Conservation (phyloP, 2,329 filamentous ascomycete species). For the Trichoderma lentiforme region DNA sequence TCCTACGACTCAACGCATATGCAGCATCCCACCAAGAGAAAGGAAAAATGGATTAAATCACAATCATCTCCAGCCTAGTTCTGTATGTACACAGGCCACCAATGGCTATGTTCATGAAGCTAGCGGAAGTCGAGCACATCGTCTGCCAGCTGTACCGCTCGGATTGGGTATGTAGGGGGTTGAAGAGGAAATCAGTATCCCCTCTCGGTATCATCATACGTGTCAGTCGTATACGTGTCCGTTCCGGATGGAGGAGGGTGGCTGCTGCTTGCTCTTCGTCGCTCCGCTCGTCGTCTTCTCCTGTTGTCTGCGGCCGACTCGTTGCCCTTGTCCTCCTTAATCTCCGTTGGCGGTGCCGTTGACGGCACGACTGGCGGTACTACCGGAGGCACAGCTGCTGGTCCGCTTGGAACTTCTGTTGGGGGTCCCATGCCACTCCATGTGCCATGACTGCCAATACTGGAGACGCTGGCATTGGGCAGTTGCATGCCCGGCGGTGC, state of each 20-base stretch:
- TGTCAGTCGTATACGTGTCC: conserved; percentile 35
- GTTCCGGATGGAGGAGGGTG: conserved; percentile 21
- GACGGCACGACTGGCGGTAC: background rate
- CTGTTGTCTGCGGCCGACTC: conserved; percentile 46
- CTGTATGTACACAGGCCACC: conserved; percentile 9
- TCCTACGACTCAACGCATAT: conserved; percentile 18
- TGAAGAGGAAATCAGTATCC: conserved; percentile 21
- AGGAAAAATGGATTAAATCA: background rate
- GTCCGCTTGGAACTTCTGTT: background rate
- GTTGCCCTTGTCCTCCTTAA: conserved; percentile 27
- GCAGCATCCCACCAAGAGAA: conserved; percentile 11
- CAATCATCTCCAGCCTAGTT: background rate
- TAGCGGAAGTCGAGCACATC: background rate
- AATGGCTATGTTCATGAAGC: background rate
- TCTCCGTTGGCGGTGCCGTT: background rate
- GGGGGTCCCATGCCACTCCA: conserved; percentile 46
- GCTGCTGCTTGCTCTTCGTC: conserved; percentile 41
- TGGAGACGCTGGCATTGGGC: conserved; percentile 44
- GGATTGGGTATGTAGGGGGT: background rate
- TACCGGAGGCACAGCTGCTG: background rate
- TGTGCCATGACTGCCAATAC: conserved; percentile 48
- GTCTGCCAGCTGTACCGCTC: background rate
- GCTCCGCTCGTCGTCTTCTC: conserved; percentile 54
- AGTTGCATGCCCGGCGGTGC: conserved; percentile 27
- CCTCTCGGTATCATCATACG: conserved; percentile 1